phyloP scores from a whole-genome alignment of 768 basidiomycete species.

The Boletus huronensis region DNA sequence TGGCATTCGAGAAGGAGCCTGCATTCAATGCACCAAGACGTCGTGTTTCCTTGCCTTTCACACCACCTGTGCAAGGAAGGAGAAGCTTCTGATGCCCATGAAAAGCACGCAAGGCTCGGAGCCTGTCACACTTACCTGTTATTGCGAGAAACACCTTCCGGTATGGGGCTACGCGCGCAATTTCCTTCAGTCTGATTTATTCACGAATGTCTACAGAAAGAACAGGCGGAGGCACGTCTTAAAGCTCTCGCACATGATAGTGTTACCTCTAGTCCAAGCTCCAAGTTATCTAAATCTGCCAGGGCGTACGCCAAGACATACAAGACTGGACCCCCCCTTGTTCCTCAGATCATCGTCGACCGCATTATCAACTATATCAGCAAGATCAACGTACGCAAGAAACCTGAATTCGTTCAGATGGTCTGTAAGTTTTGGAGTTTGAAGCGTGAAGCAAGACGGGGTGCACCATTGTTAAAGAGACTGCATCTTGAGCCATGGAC shows the following conservation, averaged over 20 bases:
- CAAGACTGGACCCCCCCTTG: conserved; percentile 87
- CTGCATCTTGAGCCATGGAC: conserved; percentile 98
- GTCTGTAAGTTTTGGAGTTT: conserved; percentile 96
- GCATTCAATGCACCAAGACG: conserved; percentile 91
- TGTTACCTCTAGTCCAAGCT: conserved; percentile 37
- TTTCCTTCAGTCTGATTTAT: background rate
- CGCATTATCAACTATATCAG: conserved; percentile 72
- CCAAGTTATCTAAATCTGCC: conserved; percentile 68
- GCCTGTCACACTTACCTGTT: conserved; percentile 69
- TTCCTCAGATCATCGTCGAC: conserved; percentile 81
- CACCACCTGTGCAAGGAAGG: conserved; percentile 86
- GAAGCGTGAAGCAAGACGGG: conserved; percentile 89
- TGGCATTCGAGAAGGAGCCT: conserved; percentile 67
- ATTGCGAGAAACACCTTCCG: conserved; percentile 88
- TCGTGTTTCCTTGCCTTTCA: conserved; percentile 94
- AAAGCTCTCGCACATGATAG: conserved; percentile 47
- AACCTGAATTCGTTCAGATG: conserved; percentile 67
- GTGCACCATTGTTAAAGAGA: conserved; percentile 89
- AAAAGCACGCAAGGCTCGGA: conserved; percentile 76
- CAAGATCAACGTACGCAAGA: conserved; percentile 70
- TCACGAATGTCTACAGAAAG: conserved; percentile 43
- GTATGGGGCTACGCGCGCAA: conserved; percentile 42
- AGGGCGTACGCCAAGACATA: conserved; percentile 91
- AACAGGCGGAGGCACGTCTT: conserved; percentile 63
- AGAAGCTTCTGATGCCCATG: conserved; percentile 84